Conservation (phyloP, 345 rosid genomes). For the Moricandia arvensis region DNA sequence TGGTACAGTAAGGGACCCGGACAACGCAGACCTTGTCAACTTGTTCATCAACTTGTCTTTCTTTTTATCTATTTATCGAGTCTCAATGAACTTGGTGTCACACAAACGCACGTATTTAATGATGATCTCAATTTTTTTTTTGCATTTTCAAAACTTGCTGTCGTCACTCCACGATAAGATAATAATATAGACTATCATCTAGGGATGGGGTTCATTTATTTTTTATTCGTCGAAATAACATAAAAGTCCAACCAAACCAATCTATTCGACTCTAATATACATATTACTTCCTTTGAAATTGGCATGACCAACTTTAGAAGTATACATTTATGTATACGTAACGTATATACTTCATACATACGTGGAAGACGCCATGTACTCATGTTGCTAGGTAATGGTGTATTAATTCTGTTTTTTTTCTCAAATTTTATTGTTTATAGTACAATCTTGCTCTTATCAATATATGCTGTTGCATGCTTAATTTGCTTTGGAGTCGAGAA, state of each 20-base stretch:
- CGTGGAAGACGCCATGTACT: not conserved
- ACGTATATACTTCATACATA: not conserved
- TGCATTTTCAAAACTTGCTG: not conserved
- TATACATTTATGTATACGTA: too few species aligned
- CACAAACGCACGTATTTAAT: not conserved
- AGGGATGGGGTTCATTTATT: conserved; percentile 2
- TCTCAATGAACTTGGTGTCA: conserved; percentile 9
- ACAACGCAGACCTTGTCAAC: conserved; percentile 24
- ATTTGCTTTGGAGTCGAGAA: too few species aligned
- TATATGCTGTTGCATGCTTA: too few species aligned
- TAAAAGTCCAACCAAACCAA: conserved; percentile 4
- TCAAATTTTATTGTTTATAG: not conserved
- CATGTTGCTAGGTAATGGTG: not conserved
- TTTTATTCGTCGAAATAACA: not conserved
- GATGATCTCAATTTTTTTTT: not conserved
- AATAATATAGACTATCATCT: not conserved
- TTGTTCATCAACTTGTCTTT: conserved; percentile 31
- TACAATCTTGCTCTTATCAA: too few species aligned
- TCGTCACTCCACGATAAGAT: not conserved
- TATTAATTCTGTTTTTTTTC: not conserved
- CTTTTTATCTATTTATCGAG: not conserved
- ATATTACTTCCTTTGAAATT: not conserved
- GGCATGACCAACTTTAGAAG: not conserved
- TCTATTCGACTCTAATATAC: not conserved
- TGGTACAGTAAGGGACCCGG: conserved; percentile 16